Base-by-base conservation (phyloP, 2,329 filamentous ascomycete genomes). In the Lomentospora prolificans region DNA sequence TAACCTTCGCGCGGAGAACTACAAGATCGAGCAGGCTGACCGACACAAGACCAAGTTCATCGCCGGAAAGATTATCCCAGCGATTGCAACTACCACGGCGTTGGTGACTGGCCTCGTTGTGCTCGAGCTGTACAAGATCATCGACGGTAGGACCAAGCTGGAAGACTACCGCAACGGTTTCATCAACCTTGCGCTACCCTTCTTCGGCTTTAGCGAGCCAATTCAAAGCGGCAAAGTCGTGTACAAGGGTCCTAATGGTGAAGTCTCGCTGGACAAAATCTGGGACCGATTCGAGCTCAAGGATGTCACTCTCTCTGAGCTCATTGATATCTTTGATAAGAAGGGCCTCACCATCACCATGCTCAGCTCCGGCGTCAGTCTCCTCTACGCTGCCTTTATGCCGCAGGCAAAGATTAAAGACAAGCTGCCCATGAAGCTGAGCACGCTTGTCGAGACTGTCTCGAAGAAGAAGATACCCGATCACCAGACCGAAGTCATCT, bases 81-180 rank as follows among this genome's bases (percentile, higher is more conserved):
- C 94, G 50, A 99, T 99, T 70, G 94, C 94, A 48, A 99, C 94
- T 3, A 97, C 94, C 0, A 99, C 94, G 2, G 92, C 94, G 3
- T 77, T 99, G 57, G 92, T 97, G 10, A 99, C 94, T 2, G 94
- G 94, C 57, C 79, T 99, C 50, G 90, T 99, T 55, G 81, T 95
- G 14, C 75, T 99, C 50, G 94, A 99, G 75, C 75, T 97, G 51
- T 96, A 89, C 85, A 99, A 99, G 82, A 82, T 99, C 60, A 78
- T 99, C 50, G 94, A 97, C 66, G 92, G 90, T 67, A 96, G 99
- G 78, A 82, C 80, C n/a, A 90, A 97, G 63, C 86, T 96, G 61
- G 94, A 97, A 74, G 89, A 97, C 72, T 99, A 95, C 84, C 97
- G 97, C 82, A 99, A 99, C 67, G 94, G 94, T 14, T 99, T 99